These are phyloP conservation scores for Angophora floribunda DNA, from an alignment of 345 rosid genomes.

Conservation along the genomic window DNA sequence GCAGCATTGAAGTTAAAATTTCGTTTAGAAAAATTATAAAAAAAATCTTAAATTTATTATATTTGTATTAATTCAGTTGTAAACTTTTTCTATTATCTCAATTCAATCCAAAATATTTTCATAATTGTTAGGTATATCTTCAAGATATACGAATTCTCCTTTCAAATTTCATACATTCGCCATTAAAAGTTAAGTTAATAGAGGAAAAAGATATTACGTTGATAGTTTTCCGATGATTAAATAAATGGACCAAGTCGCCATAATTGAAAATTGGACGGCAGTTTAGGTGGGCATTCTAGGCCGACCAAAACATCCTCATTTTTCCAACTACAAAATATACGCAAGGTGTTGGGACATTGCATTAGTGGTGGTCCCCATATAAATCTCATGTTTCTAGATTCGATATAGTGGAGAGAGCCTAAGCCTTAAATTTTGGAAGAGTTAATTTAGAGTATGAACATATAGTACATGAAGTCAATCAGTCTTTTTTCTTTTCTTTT, in stretches of 20 bases:
- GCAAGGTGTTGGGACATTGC: not conserved
- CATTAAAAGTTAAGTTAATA: not conserved
- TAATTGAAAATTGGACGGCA: not conserved
- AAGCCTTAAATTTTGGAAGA: not conserved
- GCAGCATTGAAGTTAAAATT: not conserved
- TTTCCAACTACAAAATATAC: not conserved
- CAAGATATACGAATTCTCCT: not conserved
- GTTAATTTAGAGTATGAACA: not conserved
- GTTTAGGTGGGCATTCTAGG: not conserved
- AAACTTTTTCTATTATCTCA: too few species aligned
- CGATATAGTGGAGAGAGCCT: not conserved
- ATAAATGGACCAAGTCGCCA: not conserved
- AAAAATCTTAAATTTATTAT: too few species aligned
- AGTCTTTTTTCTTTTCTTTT: too few species aligned
- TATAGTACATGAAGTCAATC: not conserved
- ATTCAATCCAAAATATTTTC: not conserved
- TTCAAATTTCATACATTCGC: not conserved
- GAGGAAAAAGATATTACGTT: not conserved
- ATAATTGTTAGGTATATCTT: not conserved
- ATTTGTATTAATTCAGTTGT: too few species aligned
- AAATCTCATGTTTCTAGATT: not conserved
- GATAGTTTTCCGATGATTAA: not conserved
- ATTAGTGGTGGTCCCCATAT: not conserved
- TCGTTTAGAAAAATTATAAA: too few species aligned
- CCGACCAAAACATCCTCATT: not conserved